Evolutionary conservation across 2,329 filamentous ascomycete genomes (phyloP), one percentile per base, ranked within the genome.

Genomic region (Nothophoma quercina): DNA sequence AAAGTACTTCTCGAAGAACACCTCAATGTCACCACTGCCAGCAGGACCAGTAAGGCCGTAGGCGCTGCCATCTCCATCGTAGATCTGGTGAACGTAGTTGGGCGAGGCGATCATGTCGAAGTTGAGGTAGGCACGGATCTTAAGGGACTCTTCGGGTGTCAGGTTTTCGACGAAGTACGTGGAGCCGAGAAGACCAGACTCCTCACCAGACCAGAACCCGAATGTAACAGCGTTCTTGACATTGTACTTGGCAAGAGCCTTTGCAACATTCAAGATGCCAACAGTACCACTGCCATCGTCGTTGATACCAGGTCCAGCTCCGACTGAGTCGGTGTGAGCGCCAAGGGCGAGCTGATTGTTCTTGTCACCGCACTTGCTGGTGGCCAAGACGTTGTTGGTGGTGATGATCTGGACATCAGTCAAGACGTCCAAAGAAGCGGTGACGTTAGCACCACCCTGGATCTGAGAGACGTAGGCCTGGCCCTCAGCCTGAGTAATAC

Each of bases 401-500:
- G 77, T 78, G 10, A 77, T 72, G 58, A 79, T 79, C 58, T 81
- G 75, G 26, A 79, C 66, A 45, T 76, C 62, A 23, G 77, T 75
- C 39, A 79, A 67, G 18, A 84, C 77, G 26, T 74, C 64, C 10
- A 83, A 60, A 3, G 62, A 63, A 6, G 67, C 77, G 5, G 65
- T 68, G 2, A 79, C 66, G 0, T 64, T 66, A 3, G 75, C 71
- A 18, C 76, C 75, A 7, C 75, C 71, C 51, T 80, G 73, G 35
- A 91, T 75, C 46, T 81, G 77, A 42, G 80, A 72, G 7, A 87
- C 67, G 26, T 88, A 76, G 1, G 82, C 80, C 51, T 78, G 71
- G 5, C 86, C 90, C 23, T 86, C 83, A 10, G 79, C 76, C 16
- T 82, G 79, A 2, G 83, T 83, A 19, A 93, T 76, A 1, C 87